These are phyloP conservation scores for Macadamia tetraphylla DNA, from an alignment of 164 flowering plant genomes.

Conservation along the genomic window DNA sequence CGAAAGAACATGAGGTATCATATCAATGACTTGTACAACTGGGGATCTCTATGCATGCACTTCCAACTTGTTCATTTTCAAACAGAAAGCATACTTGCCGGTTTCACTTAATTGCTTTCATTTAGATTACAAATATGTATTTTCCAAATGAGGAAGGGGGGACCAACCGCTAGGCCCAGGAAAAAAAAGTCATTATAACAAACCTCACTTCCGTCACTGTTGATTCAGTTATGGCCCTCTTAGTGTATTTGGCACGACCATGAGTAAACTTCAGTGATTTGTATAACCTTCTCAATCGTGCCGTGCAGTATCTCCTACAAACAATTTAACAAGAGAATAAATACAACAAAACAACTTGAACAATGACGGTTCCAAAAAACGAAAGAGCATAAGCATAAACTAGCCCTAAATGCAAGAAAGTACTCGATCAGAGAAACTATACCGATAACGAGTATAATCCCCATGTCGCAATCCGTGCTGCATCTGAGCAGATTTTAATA, in stretches of 20 bases:
- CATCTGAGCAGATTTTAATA: constrained; percentile 77
- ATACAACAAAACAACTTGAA: no score
- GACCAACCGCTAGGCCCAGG: neutral
- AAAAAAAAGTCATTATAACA: neutral
- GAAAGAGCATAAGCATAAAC: no score
- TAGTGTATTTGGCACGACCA: constrained; percentile 82
- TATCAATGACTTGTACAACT: neutral
- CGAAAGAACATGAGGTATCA: constrained; percentile 13
- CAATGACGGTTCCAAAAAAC: no score
- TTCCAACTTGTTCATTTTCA: no score
- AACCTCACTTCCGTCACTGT: constrained; percentile 92
- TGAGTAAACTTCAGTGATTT: constrained; percentile 93
- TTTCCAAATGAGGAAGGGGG: no score
- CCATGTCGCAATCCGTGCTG: constrained; percentile 84
- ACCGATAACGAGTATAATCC: constrained; percentile 79
- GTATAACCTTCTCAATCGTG: constrained; percentile 86
- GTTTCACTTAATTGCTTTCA: no score
- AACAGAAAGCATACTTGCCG: no score
- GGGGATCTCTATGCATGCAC: no score
- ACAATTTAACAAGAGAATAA: neutral
- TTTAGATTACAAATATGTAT: neutral
- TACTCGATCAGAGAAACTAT: neutral
- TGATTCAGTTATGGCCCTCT: constrained; percentile 48
- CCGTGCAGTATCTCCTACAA: constrained; percentile 87
- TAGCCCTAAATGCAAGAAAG: no score